Base-by-base conservation (phyloP, 257 asterid species). In the Phtheirospermum japonicum region DNA sequence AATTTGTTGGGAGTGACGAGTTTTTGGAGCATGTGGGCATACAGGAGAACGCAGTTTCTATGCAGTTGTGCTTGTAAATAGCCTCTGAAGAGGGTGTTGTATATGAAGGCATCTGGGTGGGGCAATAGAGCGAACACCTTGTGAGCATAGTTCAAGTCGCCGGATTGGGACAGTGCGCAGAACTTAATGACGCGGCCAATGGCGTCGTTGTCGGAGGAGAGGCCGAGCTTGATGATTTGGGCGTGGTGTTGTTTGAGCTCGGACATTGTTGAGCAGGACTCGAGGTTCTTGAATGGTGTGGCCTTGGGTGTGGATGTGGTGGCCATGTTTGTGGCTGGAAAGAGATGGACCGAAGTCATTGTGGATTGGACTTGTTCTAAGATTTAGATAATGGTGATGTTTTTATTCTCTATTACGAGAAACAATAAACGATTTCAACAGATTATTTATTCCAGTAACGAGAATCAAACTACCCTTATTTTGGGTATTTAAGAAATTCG, bases 171-270 rank as follows among this genome's bases (percentile, higher is more conserved):
- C 1, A 77, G 31, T 18, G 89, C 67, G 46, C 82, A 79, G 83
- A 77, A 82, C 43, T 81, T 88, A 16, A 85, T 64, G 72, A 85
- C 73, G 6, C 91, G 82, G 63, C 94, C 91, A 79, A 73, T 69
- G 57, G 85, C 73, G 62, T 88, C 80, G 50, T 88, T 85, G 70
- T 85, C 79, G 33, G 72, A 76, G 61, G 73, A 74, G 66, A 77
- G 89, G 10, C 94, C 96, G 48, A 73, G 84, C 79, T 81, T 83
- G 80, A 83, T 58, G 54, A 83, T 55, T 46, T 75, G 85, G 68
- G 85, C 82, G 54, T 87, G 96, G 78, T 73, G 69, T 26, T 83
- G 94, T 66, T 67, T 75, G 72, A 88, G 86, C 62, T 79, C 89
- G 31, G 74, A 77, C 83, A 88, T 76, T 43, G 87, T 64, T 43